Base-by-base conservation (phyloP, 345 rosid genomes). In the Punica granatum region DNA sequence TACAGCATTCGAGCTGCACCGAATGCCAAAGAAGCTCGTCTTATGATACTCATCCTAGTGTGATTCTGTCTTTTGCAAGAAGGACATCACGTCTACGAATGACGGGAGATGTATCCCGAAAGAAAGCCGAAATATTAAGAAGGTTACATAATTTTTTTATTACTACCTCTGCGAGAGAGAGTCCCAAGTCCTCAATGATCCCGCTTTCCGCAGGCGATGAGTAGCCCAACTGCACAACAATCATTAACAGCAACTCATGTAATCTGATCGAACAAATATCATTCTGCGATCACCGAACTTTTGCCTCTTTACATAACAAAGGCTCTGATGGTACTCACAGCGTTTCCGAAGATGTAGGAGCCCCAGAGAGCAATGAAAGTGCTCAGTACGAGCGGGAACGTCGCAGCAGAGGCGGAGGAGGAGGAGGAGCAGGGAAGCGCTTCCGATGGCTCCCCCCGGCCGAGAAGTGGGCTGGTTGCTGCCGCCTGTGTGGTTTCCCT, bases 191-290 rank as follows among this genome's bases (percentile, higher is more conserved):
- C 67, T 81, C 77, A 70, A 71, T 75, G 70, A 89, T 89, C 53
- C 82, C 84, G 59, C 85, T 77, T 64, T 87, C 83, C 15, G 85
- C 89, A 0, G 92, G 86, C 18, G 89, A 83, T 7, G 92, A 78
- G 64, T 82, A 90, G 39, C 88, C 85, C 70, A 75, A 36, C 90
- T 87, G 80, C 74, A 63, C 60, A 73, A 33, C 32, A 51, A 51
- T n/a, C 30, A n/a, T n/a, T n/a, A n/a, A n/a, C 28, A 51, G 7
- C 7, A 51, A 21, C 58, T n/a, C 58, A 51, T 51, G 1, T n/a
- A 51, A n/a, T 51, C 56, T n/a, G 58, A n/a, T n/a, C 23, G 1
- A n/a, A n/a, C 58, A 1, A n/a, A 51, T 51, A 51, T n/a, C 7
- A 7, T 23, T 51, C 28, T 37, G 15, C 13, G 3, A 49, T 67